Evolutionary conservation across 129 eudicot genomes (phyloP).

Genomic region (Smallanthus sonchifolius): DNA sequence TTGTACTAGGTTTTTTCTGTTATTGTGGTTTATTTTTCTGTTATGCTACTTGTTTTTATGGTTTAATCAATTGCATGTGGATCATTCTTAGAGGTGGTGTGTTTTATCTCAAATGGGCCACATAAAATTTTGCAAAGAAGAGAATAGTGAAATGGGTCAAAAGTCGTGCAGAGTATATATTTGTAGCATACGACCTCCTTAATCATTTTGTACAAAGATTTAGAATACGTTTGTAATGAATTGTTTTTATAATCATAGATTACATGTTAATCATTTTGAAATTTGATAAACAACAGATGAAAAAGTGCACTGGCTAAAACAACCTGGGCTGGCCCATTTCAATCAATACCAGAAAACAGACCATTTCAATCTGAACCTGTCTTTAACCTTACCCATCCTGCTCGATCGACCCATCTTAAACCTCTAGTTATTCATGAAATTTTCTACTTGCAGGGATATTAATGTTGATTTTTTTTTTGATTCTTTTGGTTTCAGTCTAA

Average conservation of each 20-base stretch:
- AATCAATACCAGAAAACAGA: not conserved
- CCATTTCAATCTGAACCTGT: not conserved
- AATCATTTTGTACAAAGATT: not conserved
- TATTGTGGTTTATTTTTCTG: not conserved
- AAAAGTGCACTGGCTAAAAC: not conserved
- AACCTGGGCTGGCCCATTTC: not conserved
- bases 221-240: not conserved
- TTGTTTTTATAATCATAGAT: not conserved
- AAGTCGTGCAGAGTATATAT: not conserved
- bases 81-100: not conserved
- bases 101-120: not conserved
- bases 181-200: not conserved
- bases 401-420: not conserved
- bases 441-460: not conserved
- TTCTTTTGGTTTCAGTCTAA: slow-evolving; percentile 61
- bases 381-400: not conserved
- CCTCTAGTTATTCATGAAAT: not conserved
- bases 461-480: slow-evolving; percentile 4
- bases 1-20: not conserved
- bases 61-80: not conserved
- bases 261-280: not conserved
- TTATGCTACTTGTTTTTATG: not conserved
- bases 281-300: not conserved
- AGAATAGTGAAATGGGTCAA: not conserved
- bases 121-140: not conserved